Base-by-base conservation (phyloP, 805 yeast genomes). In the Metschnikowia santaceciliae region DNA sequence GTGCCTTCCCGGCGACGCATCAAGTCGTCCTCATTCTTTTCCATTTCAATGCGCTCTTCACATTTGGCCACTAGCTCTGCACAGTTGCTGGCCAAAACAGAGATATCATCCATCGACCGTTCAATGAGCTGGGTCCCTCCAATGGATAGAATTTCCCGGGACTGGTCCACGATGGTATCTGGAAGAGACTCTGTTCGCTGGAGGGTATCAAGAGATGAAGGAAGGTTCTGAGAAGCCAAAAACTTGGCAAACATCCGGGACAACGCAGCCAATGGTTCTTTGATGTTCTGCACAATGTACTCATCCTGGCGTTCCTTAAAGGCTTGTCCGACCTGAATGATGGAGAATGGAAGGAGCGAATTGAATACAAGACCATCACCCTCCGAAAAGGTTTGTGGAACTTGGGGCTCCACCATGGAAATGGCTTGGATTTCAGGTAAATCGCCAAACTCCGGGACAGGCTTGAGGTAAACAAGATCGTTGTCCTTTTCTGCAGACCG, bases 401-500 rank as follows among this genome's bases (percentile, higher is more conserved):
- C 69, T 38, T 68, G 55, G 0, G 81, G 69, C 47, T 79, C 79
- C 1, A 85, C 89, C 75, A 86, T 80, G 4, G 78, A 64, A 0
- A 82, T 83, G 1, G 78, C 77, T 1, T 67, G 61, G 3, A 83
- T 70, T 0, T 71, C 59, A 0, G 79, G 71, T 1, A 82, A 57
- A 1, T 73, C 69, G 0, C 61, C 51, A 6, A 56, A 60, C 1
- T 54, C 57, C 0, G 96, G 95, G 0, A 89, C 82, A 1, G 72
- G 68, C 51, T 86, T 84, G 37, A 88, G 67, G 64, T 89, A 88
- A 5, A 91, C 83, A 58, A 90, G 71, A 60, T 90, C 91, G 62
- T 90, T 90, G 56, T 90, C 97, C 56, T 83, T 77, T 55, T 86
- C 90, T 0, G 91, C 81, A 2, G 78, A 71, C 15, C 72, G 67